Evolutionary conservation across 495 filamentous ascomycete genomes (phyloP), one percentile per base, ranked within the genome.

Genomic region (Xylaria nigripes): DNA sequence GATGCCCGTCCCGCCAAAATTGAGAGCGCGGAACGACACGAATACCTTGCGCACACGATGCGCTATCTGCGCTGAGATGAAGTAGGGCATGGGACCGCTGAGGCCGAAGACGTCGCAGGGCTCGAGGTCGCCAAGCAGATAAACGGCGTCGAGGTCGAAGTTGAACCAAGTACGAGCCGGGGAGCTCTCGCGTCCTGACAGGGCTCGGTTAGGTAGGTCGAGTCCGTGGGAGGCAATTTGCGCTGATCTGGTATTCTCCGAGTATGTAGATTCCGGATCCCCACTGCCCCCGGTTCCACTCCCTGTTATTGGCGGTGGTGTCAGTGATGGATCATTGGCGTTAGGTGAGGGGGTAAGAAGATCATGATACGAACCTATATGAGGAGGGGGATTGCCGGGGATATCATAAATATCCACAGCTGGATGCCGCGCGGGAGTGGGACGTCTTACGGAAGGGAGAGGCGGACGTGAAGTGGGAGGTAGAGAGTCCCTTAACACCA

Each of bases 41-140:
- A 63, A 70, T 0, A 71, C 58, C 40, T 69, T 60, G 8, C 59
- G 49, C 49, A 73, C 69, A 2, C 69, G 61, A 2, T 30, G 32
- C 54, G 70, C 65, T 51, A 71, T 69, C 50, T 69, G 63, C 21
- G 62, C 57, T 2, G 59, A 54, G 9, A 73, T 61, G 60, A 72
- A 73, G 54, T 73, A 71, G 13, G 64, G 61, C 69, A 70, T 65
- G 22, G 72, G 71, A 47, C 64, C 62, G 64, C 64, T 69, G 62
- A 71, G 69, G 19, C 72, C 72, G 55, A 69, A 66, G 29, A 52
- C 57, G 42, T 71, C 68, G 54, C 62, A 69, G 9, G 71, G 67
- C 63, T 75, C 71, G 0, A 72, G 63, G 54, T 72, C 70, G 45
- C 72, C 71, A 0, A 68, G 51, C 3, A 75, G 57, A 27, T 71